Evolutionary conservation across 805 yeast species (phyloP), one percentile per base, ranked within the genome.

Genomic region (Myxozyma vanderwaltii): DNA sequence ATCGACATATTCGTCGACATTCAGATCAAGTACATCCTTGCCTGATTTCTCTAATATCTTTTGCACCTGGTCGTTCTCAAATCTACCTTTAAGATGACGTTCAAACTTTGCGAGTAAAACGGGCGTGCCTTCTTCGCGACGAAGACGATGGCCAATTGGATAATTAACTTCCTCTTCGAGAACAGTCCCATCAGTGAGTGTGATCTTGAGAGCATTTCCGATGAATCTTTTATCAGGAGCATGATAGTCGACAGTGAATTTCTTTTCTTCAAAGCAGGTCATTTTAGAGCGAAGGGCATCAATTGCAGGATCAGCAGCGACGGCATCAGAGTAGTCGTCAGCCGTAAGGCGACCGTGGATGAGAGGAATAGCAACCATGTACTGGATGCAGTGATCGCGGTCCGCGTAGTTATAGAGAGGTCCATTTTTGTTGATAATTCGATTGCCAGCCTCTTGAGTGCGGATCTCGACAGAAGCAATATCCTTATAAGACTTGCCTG

Each of bases 331-430:
- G 71, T 82, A 82, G 69, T 82, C 85, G 65, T 80, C 82, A 4
- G 86, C 86, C 33, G 83, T 81, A 55, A 82, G 71, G 56, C 82
- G 76, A 44, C 86, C 86, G 65, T 76, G 73, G 61, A 83, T 76
- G 58, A 82, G 71, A 35, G 86, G 85, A 35, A 82, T 68, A 19
- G 86, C 86, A 48, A 78, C 77, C 86, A 82, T 82, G 71, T 82
- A 82, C 69, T 82, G 86, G 63, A 82, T 82, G 71, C 86, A 82
- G 70, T 82, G 86, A 66, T 82, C 86, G 64, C 86, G 76, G 70
- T 82, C 86, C 21, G 86, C 86, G 68, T 82, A 83, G 73, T 83
- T 82, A 74, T 82, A 76, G 54, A 82, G 71, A 15, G 86, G 85
- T 7, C 86, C 86, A 61, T 72, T 73, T 72, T 82, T 82, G 70